A percentile compares a stretch with the other conserved stretches of the same genome.
Evolutionary conservation across 495 filamentous ascomycete genomes (phyloP).

Genomic region (Penicillium alfredii): DNA sequence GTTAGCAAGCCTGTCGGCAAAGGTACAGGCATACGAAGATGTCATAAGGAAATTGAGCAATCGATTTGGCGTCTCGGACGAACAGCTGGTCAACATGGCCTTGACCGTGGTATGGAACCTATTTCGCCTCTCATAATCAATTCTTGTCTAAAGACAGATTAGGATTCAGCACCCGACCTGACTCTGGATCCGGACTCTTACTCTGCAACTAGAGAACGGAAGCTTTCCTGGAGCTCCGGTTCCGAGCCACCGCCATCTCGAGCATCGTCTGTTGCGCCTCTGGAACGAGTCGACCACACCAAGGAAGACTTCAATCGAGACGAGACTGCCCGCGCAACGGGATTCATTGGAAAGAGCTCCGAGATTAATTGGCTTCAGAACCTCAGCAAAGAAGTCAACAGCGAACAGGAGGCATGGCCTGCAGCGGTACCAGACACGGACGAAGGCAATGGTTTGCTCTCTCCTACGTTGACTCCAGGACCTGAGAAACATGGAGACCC

Average conservation of each 20-base stretch:
- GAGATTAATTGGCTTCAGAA: slow-evolving; percentile 55
- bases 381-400: slow-evolving; percentile 31
- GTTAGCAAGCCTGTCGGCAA: slow-evolving; percentile 44
- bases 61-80: slow-evolving; percentile 34
- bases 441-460: slow-evolving; percentile 22
- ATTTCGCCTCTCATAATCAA: neutral
- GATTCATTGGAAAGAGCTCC: slow-evolving; percentile 57
- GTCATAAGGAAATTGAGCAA: slow-evolving; percentile 33
- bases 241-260: slow-evolving; percentile 21
- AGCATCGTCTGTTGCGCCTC: slow-evolving; percentile 37
- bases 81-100: slow-evolving; percentile 35
- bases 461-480: slow-evolving; percentile 23
- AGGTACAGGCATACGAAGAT: slow-evolving; percentile 46
- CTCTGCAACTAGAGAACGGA: slow-evolving; percentile 8
- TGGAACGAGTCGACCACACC: slow-evolving; percentile 47
- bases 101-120: slow-evolving; percentile 26
- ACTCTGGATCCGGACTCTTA: slow-evolving; percentile 12
- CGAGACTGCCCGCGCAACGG: slow-evolving; percentile 40
- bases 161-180: slow-evolving; percentile 26
- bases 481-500: slow-evolving; percentile 23
- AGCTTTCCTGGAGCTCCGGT: slow-evolving; percentile 8
- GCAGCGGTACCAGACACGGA: slow-evolving; percentile 10
- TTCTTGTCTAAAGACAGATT: slow-evolving; percentile 9
- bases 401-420: slow-evolving; percentile 22
- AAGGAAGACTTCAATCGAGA: slow-evolving; percentile 54